phyloP scores from a whole-genome alignment of 441 rosid species.

The Syzygium malaccense region DNA sequence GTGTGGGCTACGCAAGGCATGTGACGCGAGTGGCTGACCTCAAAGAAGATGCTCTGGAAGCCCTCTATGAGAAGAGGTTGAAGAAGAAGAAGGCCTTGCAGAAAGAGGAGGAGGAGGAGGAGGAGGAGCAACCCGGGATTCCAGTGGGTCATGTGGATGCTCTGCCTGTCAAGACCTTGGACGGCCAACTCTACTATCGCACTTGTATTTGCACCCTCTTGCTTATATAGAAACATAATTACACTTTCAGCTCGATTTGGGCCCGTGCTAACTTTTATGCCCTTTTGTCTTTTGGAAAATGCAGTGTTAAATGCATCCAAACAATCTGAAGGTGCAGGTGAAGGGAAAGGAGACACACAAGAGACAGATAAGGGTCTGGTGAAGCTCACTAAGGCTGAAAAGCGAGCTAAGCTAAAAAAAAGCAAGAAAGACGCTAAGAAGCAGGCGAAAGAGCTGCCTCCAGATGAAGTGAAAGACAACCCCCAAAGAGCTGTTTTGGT shows the following conservation, averaged over 20 bases:
- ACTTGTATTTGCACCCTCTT: constrained; percentile 23
- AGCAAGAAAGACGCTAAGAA: constrained; percentile 66
- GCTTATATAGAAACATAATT: not conserved
- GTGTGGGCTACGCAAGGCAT: constrained; percentile 31
- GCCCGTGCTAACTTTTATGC: not conserved
- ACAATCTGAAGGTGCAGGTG: constrained; percentile 21
- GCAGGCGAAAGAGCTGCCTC: constrained; percentile 36
- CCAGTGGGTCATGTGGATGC: constrained; percentile 66
- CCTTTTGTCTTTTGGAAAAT: not conserved
- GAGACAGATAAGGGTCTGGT: constrained; percentile 25
- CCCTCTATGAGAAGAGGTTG: constrained; percentile 51
- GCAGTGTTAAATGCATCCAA: constrained; percentile 28
- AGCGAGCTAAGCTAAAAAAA: constrained; percentile 77
- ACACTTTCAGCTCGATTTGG: not conserved
- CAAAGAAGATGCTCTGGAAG: constrained; percentile 58
- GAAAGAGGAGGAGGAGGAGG: constrained; percentile 36
- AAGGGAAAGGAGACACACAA: not conserved
- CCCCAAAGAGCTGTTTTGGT: constrained; percentile 82
- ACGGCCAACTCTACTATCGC: constrained; percentile 64
- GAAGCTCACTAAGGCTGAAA: constrained; percentile 60
- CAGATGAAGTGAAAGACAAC: constrained; percentile 36
- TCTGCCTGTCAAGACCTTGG: constrained; percentile 77
- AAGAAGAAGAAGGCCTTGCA: constrained; percentile 25
- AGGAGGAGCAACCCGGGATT: constrained; percentile 10
- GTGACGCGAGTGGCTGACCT: constrained; percentile 58